phyloP scores from a whole-genome alignment of 768 basidiomycete genomes.

The Phylloporus arenicola region DNA sequence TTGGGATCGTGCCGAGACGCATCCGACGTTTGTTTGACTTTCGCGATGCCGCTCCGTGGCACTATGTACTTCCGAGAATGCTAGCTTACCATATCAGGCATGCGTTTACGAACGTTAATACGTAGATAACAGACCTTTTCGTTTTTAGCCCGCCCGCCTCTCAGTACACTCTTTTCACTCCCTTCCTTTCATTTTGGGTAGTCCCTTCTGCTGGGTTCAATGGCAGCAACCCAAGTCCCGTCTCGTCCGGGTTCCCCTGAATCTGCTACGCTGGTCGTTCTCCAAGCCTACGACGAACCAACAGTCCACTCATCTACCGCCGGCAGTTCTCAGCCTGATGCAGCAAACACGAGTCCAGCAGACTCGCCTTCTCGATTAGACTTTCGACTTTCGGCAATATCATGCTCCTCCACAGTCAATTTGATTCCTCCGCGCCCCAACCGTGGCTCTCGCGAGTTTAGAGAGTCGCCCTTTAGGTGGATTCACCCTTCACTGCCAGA shows the following conservation, averaged over 20 bases:
- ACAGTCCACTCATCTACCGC: conserved; percentile 1
- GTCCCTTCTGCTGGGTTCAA: conserved; percentile 4
- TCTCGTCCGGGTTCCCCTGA: conserved; percentile 19
- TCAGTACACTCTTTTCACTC: background rate
- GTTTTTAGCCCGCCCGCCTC: conserved; percentile 15
- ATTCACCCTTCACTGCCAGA: conserved; percentile 22
- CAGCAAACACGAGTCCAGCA: conserved; percentile 2
- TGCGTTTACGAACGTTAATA: conserved; percentile 29
- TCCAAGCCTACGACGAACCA: conserved; percentile 20
- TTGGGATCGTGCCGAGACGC: background rate
- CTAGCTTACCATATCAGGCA: conserved; percentile 21
- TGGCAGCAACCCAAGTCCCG: conserved; percentile 9
- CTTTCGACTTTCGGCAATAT: conserved; percentile 21
- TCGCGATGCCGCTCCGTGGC: background rate
- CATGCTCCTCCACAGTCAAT: conserved; percentile 19
- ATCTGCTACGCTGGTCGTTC: conserved; percentile 27
- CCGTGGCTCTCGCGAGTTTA: conserved; percentile 15
- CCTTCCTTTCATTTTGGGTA: conserved; percentile 5
- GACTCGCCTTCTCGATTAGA: conserved; percentile 19
- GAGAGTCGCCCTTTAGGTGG: conserved; percentile 30
- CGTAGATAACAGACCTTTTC: conserved; percentile 14
- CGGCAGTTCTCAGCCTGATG: background rate
- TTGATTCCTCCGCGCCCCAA: conserved; percentile 20
- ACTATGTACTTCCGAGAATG: background rate
- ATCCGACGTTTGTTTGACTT: background rate